Base-by-base conservation (phyloP, 805 yeast species). In the Wickerhamiella qilinensis region DNA sequence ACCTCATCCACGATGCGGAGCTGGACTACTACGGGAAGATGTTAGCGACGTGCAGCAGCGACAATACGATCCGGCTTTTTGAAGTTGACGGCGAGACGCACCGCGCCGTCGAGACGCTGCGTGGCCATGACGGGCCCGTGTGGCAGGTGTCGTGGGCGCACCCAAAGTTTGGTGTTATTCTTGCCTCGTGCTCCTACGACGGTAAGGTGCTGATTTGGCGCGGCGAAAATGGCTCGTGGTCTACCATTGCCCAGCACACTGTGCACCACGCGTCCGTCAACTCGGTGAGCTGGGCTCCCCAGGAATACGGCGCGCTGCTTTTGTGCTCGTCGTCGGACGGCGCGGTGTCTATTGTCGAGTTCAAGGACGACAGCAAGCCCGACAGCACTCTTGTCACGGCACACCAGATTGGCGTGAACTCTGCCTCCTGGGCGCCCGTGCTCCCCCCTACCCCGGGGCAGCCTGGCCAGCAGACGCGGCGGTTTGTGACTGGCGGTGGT, bases 91-190 rank as follows among this genome's bases (percentile, higher is more conserved):
- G 88, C 29, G 93, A 83, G 34, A 72, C 67, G 52, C 88, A 84
- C 58, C 78, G 70, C 54, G 66, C 85, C 37, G 68, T 79, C 16
- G 95, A 85, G 48, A 86, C 97, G 1, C 65, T 91, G 46, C 67
- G 72, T 36, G 96, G 63, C 27, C 98, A 91, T 59, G 95, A 85
- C 45, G 98, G 97, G 25, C 97, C 98, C 11, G 96, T 91, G 35
- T 91, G 98, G 98, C 94, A 88, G 62, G 93, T 85, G 17, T 74
- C 83, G 39, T 91, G 98, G 98, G 97, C 97, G 2, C 98, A 91
- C 57, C 98, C 98, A 24, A 88, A 88, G 58, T 91, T 88, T 55
- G 98, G 98, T 30, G 78, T 84, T 12, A 83, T 88, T 46, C 67
- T 91, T 46, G 98, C 98, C 1, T 79, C 94, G 20, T 83, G 94